Evolutionary conservation across 345 rosid species (phyloP).

Genomic region (Balakata baccata): DNA sequence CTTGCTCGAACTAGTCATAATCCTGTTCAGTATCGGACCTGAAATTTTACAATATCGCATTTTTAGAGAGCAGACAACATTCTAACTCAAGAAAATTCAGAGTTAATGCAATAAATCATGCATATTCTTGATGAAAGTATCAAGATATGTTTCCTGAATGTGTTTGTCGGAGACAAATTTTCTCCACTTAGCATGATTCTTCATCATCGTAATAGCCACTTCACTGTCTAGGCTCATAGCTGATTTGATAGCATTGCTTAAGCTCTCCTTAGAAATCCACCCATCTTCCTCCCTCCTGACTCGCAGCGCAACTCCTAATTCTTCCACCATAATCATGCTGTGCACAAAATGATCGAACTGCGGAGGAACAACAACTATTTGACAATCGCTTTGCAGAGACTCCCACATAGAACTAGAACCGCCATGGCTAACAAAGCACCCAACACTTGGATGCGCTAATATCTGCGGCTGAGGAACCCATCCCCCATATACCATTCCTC

Average conservation of each 20-base stretch:
- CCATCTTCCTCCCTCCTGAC: constrained; percentile 44
- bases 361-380: constrained; percentile 55
- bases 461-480: constrained; percentile 38
- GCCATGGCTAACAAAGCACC: constrained; percentile 71
- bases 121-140: constrained; percentile 27
- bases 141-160: constrained; percentile 9
- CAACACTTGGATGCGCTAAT: constrained; percentile 48
- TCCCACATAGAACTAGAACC: constrained; percentile 84
- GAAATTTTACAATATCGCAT: no score
- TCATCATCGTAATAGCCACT: constrained; percentile 12
- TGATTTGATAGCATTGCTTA: constrained; percentile 25
- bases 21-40: no score
- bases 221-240: constrained; percentile 37
- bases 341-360: constrained; percentile 63
- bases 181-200: constrained; percentile 27
- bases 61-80: no score
- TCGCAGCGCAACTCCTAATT: constrained; percentile 56
- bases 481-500: constrained; percentile 1
- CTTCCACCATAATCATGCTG: constrained; percentile 48
- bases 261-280: constrained; percentile 31
- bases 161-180: background rate
- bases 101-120: background rate
- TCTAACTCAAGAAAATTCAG: no score
- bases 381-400: constrained; percentile 53
- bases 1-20: no score